phyloP scores from a whole-genome alignment of 768 basidiomycete species.

The Mycena vitilis region DNA sequence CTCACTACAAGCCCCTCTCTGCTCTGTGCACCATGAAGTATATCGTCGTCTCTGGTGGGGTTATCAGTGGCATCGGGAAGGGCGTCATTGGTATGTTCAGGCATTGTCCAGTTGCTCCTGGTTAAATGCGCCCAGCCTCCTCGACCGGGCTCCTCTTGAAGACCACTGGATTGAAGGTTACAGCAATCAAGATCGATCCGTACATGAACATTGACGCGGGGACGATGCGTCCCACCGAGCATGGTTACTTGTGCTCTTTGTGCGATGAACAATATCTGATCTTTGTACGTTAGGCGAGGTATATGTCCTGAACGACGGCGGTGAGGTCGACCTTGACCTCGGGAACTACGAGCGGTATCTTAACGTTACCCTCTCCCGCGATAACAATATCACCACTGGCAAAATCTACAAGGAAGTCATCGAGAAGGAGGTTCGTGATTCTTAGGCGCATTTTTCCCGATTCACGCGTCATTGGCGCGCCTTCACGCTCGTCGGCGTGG shows the following conservation, averaged over 20 bases:
- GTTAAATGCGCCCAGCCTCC: slow-evolving; percentile 70
- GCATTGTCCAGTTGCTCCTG: slow-evolving; percentile 34
- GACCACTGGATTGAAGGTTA: slow-evolving; percentile 95
- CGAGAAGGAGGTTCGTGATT: slow-evolving; percentile 85
- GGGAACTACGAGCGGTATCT: slow-evolving; percentile 99
- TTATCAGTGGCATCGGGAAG: slow-evolving; percentile 99
- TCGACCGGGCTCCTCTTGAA: slow-evolving; percentile 96
- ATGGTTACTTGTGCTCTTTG: slow-evolving; percentile 68
- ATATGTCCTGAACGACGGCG: slow-evolving; percentile 97
- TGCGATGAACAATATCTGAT: slow-evolving; percentile 9
- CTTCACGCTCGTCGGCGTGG: background rate
- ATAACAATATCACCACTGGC: slow-evolving; percentile 99
- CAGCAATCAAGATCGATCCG: slow-evolving; percentile 99
- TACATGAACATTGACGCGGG: slow-evolving; percentile 99
- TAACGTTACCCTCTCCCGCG: slow-evolving; percentile 90
- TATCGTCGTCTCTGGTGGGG: slow-evolving; percentile 96
- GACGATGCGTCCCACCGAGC: slow-evolving; percentile 98
- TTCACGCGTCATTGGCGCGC: background rate
- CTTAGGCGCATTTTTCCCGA: slow-evolving; percentile 6
- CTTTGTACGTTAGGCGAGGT: slow-evolving; percentile 81
- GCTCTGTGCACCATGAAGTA: slow-evolving; percentile 77
- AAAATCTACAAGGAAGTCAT: slow-evolving; percentile 98
- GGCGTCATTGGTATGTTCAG: slow-evolving; percentile 91
- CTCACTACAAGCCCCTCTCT: too few species aligned
- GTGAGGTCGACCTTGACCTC: slow-evolving; percentile 97